Evolutionary conservation across 768 basidiomycete species (phyloP).

Genomic region (Lactarius tabidus): DNA sequence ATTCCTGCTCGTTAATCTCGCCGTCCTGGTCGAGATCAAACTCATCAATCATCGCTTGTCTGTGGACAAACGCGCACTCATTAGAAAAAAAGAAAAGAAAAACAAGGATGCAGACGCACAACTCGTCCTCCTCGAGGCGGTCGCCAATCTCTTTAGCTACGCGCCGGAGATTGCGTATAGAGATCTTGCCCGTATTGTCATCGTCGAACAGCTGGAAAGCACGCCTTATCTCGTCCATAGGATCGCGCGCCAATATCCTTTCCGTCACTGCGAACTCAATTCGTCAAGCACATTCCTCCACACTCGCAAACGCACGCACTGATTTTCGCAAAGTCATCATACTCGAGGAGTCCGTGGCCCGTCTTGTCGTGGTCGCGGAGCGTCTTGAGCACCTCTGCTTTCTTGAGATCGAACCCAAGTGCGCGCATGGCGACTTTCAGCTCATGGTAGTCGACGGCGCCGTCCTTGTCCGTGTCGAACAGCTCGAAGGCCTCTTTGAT

Average conservation of each 20-base stretch:
- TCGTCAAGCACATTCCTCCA: not conserved
- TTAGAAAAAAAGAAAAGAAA: conserved; percentile 15
- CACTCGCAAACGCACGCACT: conserved; percentile 47
- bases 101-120: conserved; percentile 54
- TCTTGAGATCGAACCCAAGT: conserved; percentile 96
- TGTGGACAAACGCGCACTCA: conserved; percentile 31
- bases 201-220: conserved; percentile 98
- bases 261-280: conserved; percentile 70
- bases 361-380: conserved; percentile 87
- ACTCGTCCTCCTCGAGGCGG: conserved; percentile 89
- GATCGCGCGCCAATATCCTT: conserved; percentile 88
- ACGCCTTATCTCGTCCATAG: conserved; percentile 91
- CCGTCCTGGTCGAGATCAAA: conserved; percentile 99
- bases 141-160: conserved; percentile 98
- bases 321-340: conserved; percentile 90
- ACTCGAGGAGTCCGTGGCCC: conserved; percentile 81
- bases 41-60: conserved; percentile 99
- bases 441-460: conserved; percentile 94
- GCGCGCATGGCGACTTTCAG: conserved; percentile 99
- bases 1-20: conserved; percentile 95
- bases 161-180: conserved; percentile 80
- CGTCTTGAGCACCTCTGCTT: conserved; percentile 94
- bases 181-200: conserved; percentile 93
- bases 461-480: conserved; percentile 99
- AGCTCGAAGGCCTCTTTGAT: conserved; percentile 99